Base-by-base conservation (phyloP, 139 green algal species). In the Ostreobium quekettii region DNA sequence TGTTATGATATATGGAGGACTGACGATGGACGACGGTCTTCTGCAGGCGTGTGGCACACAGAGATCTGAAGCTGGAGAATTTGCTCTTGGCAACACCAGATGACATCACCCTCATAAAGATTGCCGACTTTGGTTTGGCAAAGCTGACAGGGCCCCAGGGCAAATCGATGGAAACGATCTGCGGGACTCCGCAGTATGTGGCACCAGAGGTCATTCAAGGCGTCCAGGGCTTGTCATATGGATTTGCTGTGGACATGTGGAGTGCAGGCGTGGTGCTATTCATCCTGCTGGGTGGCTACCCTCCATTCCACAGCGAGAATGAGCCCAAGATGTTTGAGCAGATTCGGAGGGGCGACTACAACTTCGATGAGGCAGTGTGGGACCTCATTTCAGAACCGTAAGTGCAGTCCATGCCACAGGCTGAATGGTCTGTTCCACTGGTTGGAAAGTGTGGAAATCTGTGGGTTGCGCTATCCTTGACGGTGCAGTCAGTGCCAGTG, bases 51-150 rank as follows among this genome's bases (percentile, higher is more conserved):
- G 80, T 95, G 8, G 81, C 85, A 32, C 90, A 96, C 71, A 74
- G 90, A 2, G 90, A 96, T 70, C 75, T 97, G 6, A 97, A 97
- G 83, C 83, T 97, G 49, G 90, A 97, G 76, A 97, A 97, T 73
- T 76, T 97, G 59, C 78, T 97, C 63, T 76, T 97, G 37, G 66
- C 78, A 0, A 71, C 61, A 1, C 76, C 73, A 19, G 76, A 83
- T 32, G 87, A 93, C 71, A 90, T 92, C 56, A 78, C 71, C 32
- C 68, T 30, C 26, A 59, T 83, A 47, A 86, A 87, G 65, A 84
- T 90, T 63, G 82, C 82, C 37, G 91, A 97, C 64, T 97, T 97
- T 84, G 91, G 91, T 1, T 75, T 97, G 38, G 87, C 90, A 1
- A 93, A 92, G 73, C 82, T 84, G 36, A 71, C 71, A 5, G 35